Evolutionary conservation across 257 asterid genomes (phyloP).

Genomic region (Nicotiana undulata): DNA sequence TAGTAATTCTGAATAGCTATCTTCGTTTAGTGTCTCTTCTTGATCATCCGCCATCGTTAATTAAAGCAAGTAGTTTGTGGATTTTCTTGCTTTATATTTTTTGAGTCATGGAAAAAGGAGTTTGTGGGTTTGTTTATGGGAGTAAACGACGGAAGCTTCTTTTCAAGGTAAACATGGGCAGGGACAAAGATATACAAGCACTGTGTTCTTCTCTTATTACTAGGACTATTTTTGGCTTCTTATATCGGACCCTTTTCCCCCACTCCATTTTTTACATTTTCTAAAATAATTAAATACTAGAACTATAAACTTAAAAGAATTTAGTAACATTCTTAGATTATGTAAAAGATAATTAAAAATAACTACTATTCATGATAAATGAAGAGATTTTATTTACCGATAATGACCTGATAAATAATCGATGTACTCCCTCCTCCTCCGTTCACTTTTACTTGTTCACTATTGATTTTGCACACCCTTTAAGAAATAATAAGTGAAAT

Average conservation of each 20-base stretch:
- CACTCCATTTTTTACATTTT: neutral
- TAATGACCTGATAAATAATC: too few relatives aligned
- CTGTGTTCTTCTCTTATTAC: slow-evolving; percentile 19
- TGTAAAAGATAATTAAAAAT: too few relatives aligned
- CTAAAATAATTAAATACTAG: neutral
- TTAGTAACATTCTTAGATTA: too few relatives aligned
- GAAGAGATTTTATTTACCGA: too few relatives aligned
- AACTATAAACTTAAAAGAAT: too few relatives aligned
- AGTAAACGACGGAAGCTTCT: slow-evolving; percentile 38
- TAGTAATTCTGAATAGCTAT: slow-evolving; percentile 61
- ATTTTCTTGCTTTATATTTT: neutral
- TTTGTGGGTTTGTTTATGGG: slow-evolving; percentile 13
- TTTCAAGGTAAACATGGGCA: slow-evolving; percentile 1
- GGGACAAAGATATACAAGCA: slow-evolving; percentile 12
- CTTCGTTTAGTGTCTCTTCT: slow-evolving; percentile 36
- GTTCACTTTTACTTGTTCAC: too few relatives aligned
- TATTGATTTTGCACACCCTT: too few relatives aligned
- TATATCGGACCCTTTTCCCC: neutral
- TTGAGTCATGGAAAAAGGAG: neutral
- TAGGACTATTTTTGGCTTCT: neutral
- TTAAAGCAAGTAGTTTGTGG: too few relatives aligned
- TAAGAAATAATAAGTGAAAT: too few relatives aligned
- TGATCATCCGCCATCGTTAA: slow-evolving; percentile 37
- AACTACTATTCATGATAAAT: too few relatives aligned
- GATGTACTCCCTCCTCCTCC: too few relatives aligned